These are phyloP conservation scores for Gracilaria gracilis DNA, from an alignment of 23 red algal species.

Conservation along the genomic window DNA sequence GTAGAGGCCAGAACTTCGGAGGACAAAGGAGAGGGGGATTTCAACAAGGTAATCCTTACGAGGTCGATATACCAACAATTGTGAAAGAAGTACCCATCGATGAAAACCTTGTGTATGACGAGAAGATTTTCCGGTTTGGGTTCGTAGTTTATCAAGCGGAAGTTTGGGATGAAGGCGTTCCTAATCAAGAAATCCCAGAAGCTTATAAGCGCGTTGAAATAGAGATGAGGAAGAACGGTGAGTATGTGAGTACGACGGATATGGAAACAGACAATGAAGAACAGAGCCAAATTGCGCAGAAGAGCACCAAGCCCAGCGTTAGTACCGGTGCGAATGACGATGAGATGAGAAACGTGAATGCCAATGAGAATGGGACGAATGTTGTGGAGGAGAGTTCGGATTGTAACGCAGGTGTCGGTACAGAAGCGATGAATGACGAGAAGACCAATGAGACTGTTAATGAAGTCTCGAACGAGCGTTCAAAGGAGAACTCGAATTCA, in stretches of 20 bases:
- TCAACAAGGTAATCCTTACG: not conserved
- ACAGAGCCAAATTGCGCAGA: not conserved
- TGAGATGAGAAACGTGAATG: not conserved
- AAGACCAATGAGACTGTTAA: too few relatives aligned
- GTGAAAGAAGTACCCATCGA: conserved; percentile 9
- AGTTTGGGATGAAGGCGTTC: not conserved
- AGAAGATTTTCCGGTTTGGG: not conserved
- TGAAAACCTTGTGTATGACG: not conserved
- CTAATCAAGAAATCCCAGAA: not conserved
- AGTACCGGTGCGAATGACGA: not conserved
- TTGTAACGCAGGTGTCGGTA: too few relatives aligned
- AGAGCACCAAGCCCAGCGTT: not conserved
- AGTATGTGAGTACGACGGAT: not conserved
- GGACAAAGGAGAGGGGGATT: not conserved
- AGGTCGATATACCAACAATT: not conserved
- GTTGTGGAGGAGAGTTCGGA: too few relatives aligned
- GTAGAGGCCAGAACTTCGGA: not conserved
- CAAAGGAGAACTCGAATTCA: too few relatives aligned
- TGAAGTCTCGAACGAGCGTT: too few relatives aligned
- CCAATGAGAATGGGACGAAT: too few relatives aligned
- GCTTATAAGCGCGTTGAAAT: not conserved
- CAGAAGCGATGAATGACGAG: too few relatives aligned
- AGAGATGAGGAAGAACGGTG: not conserved
- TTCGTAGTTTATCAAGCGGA: not conserved
- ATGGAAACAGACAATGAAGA: not conserved